These are phyloP conservation scores for Ustilago hordei DNA, from an alignment of 1,284 basidiomycete genomes.

Conservation along the genomic window DNA sequence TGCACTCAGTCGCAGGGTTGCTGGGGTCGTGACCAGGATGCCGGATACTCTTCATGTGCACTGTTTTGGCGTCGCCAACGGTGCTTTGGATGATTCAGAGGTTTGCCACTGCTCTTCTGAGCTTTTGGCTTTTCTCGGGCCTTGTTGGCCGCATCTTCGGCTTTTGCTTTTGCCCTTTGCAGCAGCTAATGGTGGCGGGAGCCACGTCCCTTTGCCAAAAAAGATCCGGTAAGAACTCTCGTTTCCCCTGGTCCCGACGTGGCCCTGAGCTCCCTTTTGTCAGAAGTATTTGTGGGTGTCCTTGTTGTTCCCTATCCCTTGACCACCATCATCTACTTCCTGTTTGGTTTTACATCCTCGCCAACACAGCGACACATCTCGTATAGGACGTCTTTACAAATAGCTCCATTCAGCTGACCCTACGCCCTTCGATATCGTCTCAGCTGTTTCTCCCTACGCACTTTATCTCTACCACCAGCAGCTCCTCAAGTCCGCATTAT, in stretches of 20 bases:
- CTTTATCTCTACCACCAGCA: not conserved
- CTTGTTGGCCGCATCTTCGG: not conserved
- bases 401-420: conserved; percentile 40
- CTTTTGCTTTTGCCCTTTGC: conserved; percentile 4
- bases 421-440: not conserved
- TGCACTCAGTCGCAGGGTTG: not conserved
- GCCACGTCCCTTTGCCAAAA: not conserved
- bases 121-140: not conserved
- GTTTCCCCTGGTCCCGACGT: not conserved
- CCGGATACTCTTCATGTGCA: not conserved
- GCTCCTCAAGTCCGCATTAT: too few species aligned
- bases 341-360: conserved; percentile 11
- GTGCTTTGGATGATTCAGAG: conserved; percentile 7
- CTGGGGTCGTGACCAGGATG: conserved; percentile 3
- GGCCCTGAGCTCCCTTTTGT: not conserved
- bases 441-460: not conserved
- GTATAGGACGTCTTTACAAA: not conserved
- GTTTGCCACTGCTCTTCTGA: not conserved
- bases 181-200: not conserved
- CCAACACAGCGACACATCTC: not conserved
- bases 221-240: not conserved
- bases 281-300: not conserved
- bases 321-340: not conserved
- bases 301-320: not conserved
- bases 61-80: not conserved